A percentile compares a stretch with the other conserved stretches of the same genome.
phyloP scores from a whole-genome alignment of 2,329 filamentous ascomycete species.

The Diaporthe eres region DNA sequence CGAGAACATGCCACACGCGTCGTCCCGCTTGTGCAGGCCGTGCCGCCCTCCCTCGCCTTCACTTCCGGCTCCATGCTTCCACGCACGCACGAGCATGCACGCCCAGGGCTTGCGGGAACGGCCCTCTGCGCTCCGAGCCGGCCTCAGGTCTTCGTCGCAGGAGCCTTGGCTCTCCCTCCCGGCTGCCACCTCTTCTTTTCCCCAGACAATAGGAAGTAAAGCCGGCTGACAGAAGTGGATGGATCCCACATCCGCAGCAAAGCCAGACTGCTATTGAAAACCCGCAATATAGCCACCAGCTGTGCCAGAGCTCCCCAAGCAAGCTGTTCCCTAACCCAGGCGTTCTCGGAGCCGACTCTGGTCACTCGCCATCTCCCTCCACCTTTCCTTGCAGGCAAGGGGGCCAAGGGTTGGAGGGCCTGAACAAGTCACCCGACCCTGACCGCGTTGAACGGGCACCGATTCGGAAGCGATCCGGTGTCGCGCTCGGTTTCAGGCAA shows the following conservation, averaged over 20 bases:
- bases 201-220: conserved; percentile 25
- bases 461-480: conserved; percentile 25
- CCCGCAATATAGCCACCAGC: background rate
- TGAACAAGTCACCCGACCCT: conserved; percentile 11
- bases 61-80: conserved; percentile 12
- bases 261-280: background rate
- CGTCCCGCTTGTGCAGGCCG: conserved; percentile 1
- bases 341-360: background rate
- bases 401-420: background rate
- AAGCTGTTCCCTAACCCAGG: background rate
- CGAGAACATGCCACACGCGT: conserved; percentile 7
- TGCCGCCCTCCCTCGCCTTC: background rate
- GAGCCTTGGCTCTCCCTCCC: conserved; percentile 8
- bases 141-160: conserved; percentile 16
- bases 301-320: too few species aligned
- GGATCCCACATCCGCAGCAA: background rate
- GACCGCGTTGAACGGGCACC: conserved; percentile 6
- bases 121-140: conserved; percentile 27
- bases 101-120: conserved; percentile 16
- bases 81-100: background rate
- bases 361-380: background rate
- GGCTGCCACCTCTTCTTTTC: conserved; percentile 15
- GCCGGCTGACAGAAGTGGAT: background rate
- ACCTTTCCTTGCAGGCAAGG: background rate
- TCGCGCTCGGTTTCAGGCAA: conserved; percentile 24